Evolutionary conservation across 2,329 filamentous ascomycete genomes (phyloP), one percentile per base, ranked within the genome.

Genomic region (Erysiphe pulchra): DNA sequence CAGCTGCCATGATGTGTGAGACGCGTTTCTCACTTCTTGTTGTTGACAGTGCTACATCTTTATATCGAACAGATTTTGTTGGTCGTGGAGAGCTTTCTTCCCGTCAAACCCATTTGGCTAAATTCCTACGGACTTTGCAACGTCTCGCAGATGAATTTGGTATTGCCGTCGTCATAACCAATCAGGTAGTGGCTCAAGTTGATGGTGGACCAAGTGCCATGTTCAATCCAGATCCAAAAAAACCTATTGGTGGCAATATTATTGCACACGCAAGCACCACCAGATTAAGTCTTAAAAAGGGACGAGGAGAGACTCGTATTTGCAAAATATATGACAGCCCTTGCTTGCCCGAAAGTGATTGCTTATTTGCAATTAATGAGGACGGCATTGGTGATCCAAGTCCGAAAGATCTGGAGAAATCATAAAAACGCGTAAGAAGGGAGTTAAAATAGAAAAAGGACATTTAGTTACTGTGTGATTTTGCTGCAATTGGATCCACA

Each of bases 281-380:
- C 2, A 72, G 90, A 57, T 71, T 98, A 55, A 94, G 85, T 57
- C 62, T 98, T 59, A 94, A 93, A 67, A 98, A 98, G 62, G 92
- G 90, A 1, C 72, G 90, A 46, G 90, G 73, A 30, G 90, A 98
- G 68, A 98, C 90, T 18, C 75, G 90, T 65, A 83, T 98, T 53
- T 93, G 90, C 65, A 98, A 95, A 69, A 98, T 98, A 50, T 98
- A 98, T 59, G 92, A 98, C 63, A 95, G 86, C 55, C 90, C 90
- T 1, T 98, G 90, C 62, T 65, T 98, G 51, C 90, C 90, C 0
- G 90, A 98, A 64, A 92, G 84, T 55, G 92, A 98, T 61, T 92
- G 84, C 58, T 64, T 95, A 54, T 98, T 98, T 63, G 87, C 90
- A 42, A 98, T 98, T 60, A 84, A 83, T 47, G 92, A 95, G 62